Percentiles rank a stretch among this genome's conserved stretches.
Evolutionary conservation across 768 basidiomycete genomes (phyloP).

Genomic region (Suillus subluteus): DNA sequence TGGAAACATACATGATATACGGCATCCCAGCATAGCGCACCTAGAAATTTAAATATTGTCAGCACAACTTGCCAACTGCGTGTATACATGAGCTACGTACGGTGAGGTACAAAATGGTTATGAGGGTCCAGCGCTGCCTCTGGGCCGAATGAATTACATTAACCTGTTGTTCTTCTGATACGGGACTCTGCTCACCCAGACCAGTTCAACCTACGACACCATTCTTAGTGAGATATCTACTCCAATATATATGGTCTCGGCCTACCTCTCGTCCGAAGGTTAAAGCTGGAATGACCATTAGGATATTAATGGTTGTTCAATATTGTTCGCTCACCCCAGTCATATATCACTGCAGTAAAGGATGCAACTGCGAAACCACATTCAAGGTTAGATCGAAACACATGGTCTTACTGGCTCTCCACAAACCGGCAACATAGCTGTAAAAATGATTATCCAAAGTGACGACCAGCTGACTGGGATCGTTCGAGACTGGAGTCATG

Average conservation of each 20-base stretch:
- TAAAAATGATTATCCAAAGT: not conserved
- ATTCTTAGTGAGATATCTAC: not conserved
- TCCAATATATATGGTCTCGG: not conserved
- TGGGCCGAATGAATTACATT: not conserved
- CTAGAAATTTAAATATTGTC: not conserved
- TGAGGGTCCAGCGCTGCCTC: not conserved
- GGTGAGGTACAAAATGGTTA: not conserved
- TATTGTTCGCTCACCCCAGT: not conserved
- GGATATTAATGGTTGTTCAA: not conserved
- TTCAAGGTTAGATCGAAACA: not conserved
- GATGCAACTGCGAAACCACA: not conserved
- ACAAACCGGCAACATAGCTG: conserved; percentile 1
- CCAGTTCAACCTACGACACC: not conserved
- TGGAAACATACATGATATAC: not conserved
- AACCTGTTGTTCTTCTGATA: not conserved
- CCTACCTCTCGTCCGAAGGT: not conserved
- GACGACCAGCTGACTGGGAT: not conserved
- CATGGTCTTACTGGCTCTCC: not conserved
- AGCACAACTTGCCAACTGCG: not conserved
- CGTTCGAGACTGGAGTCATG: not conserved
- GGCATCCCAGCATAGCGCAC: conserved; percentile 1
- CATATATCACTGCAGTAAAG: conserved; percentile 4
- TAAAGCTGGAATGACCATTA: not conserved
- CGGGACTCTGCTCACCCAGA: not conserved
- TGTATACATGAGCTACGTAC: not conserved